These are phyloP conservation scores for Rhododendron williamsianum DNA, from an alignment of 148 eudicot genomes.

Conservation along the genomic window DNA sequence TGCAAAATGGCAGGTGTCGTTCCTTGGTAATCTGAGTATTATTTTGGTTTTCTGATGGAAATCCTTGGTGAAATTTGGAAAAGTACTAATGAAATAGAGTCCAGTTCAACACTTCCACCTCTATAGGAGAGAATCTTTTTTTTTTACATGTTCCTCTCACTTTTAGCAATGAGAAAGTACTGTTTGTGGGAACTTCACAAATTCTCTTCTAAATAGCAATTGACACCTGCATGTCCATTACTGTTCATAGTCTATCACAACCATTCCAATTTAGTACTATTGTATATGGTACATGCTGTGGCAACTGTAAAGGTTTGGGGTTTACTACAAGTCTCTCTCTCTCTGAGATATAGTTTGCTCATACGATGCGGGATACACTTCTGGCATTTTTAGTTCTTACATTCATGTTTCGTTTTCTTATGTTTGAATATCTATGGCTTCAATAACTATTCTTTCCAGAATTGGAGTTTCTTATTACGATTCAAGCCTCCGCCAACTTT, in stretches of 20 bases:
- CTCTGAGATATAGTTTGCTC: neutral
- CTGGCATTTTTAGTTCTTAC: neutral
- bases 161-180: neutral
- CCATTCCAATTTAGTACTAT: neutral
- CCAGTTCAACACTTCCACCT: neutral
- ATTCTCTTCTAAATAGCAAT: neutral
- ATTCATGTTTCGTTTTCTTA: neutral
- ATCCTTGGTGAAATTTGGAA: neutral
- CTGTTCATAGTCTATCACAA: neutral
- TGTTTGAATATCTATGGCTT: neutral
- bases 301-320: neutral
- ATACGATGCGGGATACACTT: neutral
- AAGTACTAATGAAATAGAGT: neutral
- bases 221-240: neutral
- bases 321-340: neutral
- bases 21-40: neutral
- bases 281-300: neutral
- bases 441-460: constrained; percentile 29
- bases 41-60: neutral
- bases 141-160: neutral
- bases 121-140: neutral
- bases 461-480: constrained; percentile 90
- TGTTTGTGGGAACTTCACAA: neutral
- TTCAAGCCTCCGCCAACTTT: constrained; percentile 65
- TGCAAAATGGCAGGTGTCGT: neutral